Evolutionary conservation across 2,329 filamentous ascomycete species (phyloP), one percentile per base, ranked within the genome.

Genomic region (Lachnellula hyalina): DNA sequence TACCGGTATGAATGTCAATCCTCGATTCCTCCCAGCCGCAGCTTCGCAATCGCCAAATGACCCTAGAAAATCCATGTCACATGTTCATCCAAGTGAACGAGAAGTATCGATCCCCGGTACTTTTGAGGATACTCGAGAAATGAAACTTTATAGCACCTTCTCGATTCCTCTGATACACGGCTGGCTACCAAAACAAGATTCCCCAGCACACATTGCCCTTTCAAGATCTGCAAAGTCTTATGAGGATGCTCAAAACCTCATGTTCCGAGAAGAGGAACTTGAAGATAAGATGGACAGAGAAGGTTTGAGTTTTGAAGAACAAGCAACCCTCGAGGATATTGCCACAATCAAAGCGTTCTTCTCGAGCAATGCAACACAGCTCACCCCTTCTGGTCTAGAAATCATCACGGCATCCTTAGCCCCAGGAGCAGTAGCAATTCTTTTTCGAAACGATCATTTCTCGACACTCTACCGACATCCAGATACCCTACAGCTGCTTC

Each of bases 1-100:
- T 64, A 97, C 92, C 0, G 94, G 94, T 38, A 96, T 99, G 89
- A 99, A 97, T 65, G 93, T 97, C 54, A 99, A 99, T 61, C 94
- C 94, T 2, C 84, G 88, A 19, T 94, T 96, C 60, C 79, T 95
- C 7, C 80, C 89, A 2, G 78, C 75, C 0, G 68, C 73, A 7
- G 75, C 79, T 14, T 54, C 54, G 1, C 63, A 57, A 28, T 49
- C 55, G 15, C 21, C 57, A 3, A 63, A 63, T 15, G 67, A 70
- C 47, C 68, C 42, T 64, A 76, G 73, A 49, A 82, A 74, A 3
- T 79, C 78, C 0, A 73, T 82, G 35, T 77, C 76, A 1, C 76
- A 83, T 59, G 64, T 81, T 2, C 74, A 80, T 58, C 76, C 78
- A 1, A 71, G 73, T 0, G 75, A 80, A 48, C 72, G 77, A n/a